Base-by-base conservation (phyloP, 192 early-diverging fungal species). In the Coemansia sp. region DNA sequence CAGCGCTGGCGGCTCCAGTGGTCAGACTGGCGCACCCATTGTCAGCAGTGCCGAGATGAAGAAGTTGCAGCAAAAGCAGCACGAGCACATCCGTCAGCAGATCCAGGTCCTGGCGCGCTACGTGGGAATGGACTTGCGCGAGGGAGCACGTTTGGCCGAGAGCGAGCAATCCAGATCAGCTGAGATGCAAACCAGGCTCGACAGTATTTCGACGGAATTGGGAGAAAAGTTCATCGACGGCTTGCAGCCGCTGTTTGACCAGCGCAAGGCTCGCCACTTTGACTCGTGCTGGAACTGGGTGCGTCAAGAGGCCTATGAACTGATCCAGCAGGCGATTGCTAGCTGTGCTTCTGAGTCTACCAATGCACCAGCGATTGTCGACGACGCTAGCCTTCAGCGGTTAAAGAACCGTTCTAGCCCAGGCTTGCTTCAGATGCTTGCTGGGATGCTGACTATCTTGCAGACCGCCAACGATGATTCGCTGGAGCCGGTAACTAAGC, bases 271-370 rank as follows among this genome's bases (percentile, higher is more conserved):
- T 43, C 89, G 95, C 57, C 84, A 68, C 18, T 97, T 93, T 74
- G 94, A 97, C 69, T 97, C 95, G 33, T 89, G 90, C 88, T 97
- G 95, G 95, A 95, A 97, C 85, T 97, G 95, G 94, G 86, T 93
- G 65, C 75, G 53, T 66, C 88, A 93, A 53, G 76, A 55, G 36
- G 72, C 33, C 63, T 86, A 61, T 76, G 70, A 46, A 24, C 49
- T 61, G 58, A 93, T 92, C 72, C 95, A 94, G 70, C 92, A 93
- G 73, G 88, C 93, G 49, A 87, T 95, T 89, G 80, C 90, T 88
- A 66, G 84, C 88, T 68, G 52, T 15, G 5, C 58, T 31, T 0
- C 33, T 38, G 58, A 34, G 5, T 61, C 58, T 8, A 5, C 33
- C n/a, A 83, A 89, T 44, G 88, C 91, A 64, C 89, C 91, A 62